Base-by-base conservation (phyloP, 176 grass and related monocot species). In the Rhynchospora breviuscula region DNA sequence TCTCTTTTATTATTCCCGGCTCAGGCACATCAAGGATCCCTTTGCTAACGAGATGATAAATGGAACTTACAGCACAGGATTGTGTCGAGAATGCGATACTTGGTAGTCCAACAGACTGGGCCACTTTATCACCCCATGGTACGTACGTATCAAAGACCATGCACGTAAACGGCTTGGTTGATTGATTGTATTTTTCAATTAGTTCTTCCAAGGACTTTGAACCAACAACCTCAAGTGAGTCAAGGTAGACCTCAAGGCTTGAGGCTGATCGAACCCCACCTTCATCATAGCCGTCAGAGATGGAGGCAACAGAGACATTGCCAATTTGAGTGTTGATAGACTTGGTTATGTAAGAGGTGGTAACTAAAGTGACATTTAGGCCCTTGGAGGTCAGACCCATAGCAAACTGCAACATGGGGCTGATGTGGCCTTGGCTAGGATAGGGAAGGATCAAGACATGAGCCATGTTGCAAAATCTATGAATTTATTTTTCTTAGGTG, bases 371-470 rank as follows among this genome's bases (percentile, higher is more conserved):
- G 35, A 86, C 83, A 21, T 72, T 86, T 79, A 86, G 54, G 59
- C 91, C 91, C 78, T 90, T 86, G 52, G 85, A 40, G 33, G 86
- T 54, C 31, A 93, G 84, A 67, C 86, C 85, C 79, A 93, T 91
- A 52, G 78, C 89, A 89, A 97, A 93, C 63, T 97, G 94, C 64
- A 97, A 83, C 91, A 97, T 88, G 14, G 91, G 94, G 86, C 91
- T 90, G 64, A 97, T 74, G 89, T 97, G 94, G 84, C 94, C 94
- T 84, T 97, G 94, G 89, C 89, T 91, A 3, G 94, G 94, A 73
- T 97, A 97, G 9, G 94, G 88, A 10, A 97, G 79, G 21, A 97
- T 81, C 22, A 97, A 35, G 47, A 91, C 91, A 84, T 89, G 61
- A 10, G 14, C 67, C 2, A 54, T 82, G 0, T 54, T 76, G 48